These are phyloP conservation scores for Yueomyces sinensis DNA, from an alignment of 805 yeast genomes.

Conservation along the genomic window DNA sequence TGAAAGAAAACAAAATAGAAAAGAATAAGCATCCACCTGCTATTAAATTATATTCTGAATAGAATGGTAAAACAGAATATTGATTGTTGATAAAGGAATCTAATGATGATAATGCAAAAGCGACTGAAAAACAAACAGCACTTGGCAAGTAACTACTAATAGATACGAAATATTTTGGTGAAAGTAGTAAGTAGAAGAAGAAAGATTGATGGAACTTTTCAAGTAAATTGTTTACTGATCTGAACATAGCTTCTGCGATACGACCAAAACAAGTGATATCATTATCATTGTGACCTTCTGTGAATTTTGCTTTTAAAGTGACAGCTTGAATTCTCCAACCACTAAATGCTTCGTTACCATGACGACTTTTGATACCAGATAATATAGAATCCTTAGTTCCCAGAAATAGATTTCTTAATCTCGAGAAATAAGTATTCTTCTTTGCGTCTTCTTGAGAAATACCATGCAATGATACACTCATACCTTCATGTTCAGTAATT, in stretches of 20 bases:
- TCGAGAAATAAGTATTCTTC: constrained; percentile 35
- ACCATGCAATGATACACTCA: constrained; percentile 55
- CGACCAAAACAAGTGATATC: constrained; percentile 92
- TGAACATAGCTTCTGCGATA: constrained; percentile 70
- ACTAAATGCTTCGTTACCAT: constrained; percentile 83
- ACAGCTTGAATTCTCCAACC: constrained; percentile 95
- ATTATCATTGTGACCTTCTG: constrained; percentile 39
- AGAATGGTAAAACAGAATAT: constrained; percentile 6
- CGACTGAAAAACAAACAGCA: constrained; percentile 56
- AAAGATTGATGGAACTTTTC: constrained; percentile 97
- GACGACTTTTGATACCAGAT: constrained; percentile 50
- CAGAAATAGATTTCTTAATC: constrained; percentile 44
- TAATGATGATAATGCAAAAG: constrained; percentile 58
- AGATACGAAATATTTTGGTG: constrained; percentile 73
- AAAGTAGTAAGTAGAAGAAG: constrained; percentile 74
- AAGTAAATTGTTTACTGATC: constrained; percentile 80
- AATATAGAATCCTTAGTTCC: constrained; percentile 61
- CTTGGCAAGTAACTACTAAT: constrained; percentile 89
- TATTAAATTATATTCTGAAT: constrained; percentile 9
- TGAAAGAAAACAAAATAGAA: constrained; percentile 18
- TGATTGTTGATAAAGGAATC: constrained; percentile 35
- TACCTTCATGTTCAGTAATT: constrained; percentile 63
- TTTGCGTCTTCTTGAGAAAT: constrained; percentile 33
- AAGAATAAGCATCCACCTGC: constrained; percentile 10
- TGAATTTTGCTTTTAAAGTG: constrained; percentile 59